Conservation (phyloP, 257 asterid species). For the Verbascum thapsus region DNA sequence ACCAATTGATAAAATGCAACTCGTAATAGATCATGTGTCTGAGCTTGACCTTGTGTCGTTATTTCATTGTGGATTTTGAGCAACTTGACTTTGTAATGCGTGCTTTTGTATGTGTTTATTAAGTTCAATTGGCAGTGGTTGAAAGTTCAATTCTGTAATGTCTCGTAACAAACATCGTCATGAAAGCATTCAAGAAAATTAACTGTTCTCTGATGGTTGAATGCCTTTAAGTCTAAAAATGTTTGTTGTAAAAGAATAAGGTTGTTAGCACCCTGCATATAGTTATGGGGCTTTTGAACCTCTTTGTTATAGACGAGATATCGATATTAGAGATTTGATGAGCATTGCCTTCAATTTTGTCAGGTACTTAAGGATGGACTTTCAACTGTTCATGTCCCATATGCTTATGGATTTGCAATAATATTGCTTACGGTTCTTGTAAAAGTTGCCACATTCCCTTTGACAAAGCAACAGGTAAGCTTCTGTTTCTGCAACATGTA, state of each 20-base stretch:
- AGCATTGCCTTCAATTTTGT: conserved; percentile 34
- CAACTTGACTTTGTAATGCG: too few species aligned
- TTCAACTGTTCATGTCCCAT: conserved; percentile 87
- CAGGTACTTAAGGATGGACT: conserved; percentile 95
- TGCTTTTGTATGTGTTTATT: too few species aligned
- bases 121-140: too few species aligned
- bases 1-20: too few species aligned
- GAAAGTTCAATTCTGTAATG: conserved; percentile 2
- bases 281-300: too few species aligned
- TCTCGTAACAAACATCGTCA: conserved; percentile 1
- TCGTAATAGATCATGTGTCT: too few species aligned
- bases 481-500: conserved; percentile 21
- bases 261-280: too few species aligned
- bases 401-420: conserved; percentile 95
- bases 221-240: neutral
- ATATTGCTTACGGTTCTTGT: conserved; percentile 90
- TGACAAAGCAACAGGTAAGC: conserved; percentile 97
- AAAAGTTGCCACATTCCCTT: conserved; percentile 84
- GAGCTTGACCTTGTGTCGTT: too few species aligned
- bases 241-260: neutral
- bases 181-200: neutral
- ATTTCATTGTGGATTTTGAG: too few species aligned
- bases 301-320: neutral
- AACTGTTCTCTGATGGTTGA: conserved; percentile 19
- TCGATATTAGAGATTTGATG: neutral